Conservation (phyloP, 139 green algal genomes). For the Pedinophyceae sp. region DNA sequence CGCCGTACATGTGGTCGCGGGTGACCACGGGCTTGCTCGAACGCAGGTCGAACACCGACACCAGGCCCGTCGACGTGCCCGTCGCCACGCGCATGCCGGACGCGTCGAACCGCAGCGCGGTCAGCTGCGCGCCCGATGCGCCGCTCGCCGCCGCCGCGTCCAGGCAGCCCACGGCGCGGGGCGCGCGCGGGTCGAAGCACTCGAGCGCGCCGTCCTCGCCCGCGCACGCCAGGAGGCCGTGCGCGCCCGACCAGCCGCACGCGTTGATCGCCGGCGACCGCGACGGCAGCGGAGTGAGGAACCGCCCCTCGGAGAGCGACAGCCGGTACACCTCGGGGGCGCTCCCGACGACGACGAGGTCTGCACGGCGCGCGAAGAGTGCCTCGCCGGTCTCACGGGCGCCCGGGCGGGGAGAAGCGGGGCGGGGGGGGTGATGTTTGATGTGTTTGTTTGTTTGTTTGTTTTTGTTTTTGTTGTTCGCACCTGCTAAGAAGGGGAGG, state of each 20-base stretch:
- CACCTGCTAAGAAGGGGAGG: constrained; percentile 21
- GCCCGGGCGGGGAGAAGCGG: too few relatives aligned
- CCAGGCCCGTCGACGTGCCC: constrained; percentile 64
- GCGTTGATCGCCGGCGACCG: constrained; percentile 59
- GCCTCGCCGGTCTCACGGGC: too few relatives aligned
- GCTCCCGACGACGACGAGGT: constrained; percentile 67
- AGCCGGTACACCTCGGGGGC: constrained; percentile 64
- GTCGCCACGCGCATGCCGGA: constrained; percentile 64
- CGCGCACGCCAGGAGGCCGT: constrained; percentile 62
- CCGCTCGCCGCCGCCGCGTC: constrained; percentile 44
- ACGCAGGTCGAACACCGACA: constrained; percentile 75
- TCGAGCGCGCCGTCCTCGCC: constrained; percentile 81
- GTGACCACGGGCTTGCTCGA: constrained; percentile 43
- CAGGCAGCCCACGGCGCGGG: constrained; percentile 30
- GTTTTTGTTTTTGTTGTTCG: too few relatives aligned
- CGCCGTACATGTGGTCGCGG: constrained; percentile 95
- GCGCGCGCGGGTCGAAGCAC: constrained; percentile 75
- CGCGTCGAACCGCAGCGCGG: constrained; percentile 69
- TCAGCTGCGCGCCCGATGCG: constrained; percentile 45
- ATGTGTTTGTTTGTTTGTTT: too few relatives aligned
- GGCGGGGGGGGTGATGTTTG: too few relatives aligned
- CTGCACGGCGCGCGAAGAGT: too few relatives aligned
- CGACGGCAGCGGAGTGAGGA: constrained; percentile 53
- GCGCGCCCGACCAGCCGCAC: constrained; percentile 33
- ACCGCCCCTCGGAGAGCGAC: constrained; percentile 76